Percentiles rank a stretch among this genome's conserved stretches.
Evolutionary conservation across 2,329 filamentous ascomycete species (phyloP).

Genomic region (Torrubiellomyces zombiae): DNA sequence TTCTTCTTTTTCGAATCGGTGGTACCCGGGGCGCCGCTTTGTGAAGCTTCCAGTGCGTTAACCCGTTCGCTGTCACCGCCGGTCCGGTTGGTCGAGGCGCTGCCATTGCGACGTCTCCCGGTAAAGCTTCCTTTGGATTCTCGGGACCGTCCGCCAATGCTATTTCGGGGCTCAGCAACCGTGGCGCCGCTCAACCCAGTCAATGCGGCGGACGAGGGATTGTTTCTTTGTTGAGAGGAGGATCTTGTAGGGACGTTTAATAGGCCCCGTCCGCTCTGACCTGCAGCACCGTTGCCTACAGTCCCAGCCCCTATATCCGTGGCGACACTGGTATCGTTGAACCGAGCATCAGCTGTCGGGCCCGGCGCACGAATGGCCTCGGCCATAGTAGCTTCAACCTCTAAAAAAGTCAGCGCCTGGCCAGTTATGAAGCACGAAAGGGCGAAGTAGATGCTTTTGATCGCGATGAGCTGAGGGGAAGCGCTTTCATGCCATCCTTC

Average conservation of each 20-base stretch:
- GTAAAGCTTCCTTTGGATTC: conserved; percentile 49
- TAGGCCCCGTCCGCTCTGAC: conserved; percentile 34
- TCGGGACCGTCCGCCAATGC: conserved; percentile 47
- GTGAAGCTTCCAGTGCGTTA: conserved; percentile 30
- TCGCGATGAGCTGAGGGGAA: no score
- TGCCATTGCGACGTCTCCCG: conserved; percentile 47
- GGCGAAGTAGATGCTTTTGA: no score
- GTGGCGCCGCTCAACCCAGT: conserved; percentile 45
- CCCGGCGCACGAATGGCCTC: no score
- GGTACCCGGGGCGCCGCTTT: conserved; percentile 33
- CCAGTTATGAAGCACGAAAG: no score
- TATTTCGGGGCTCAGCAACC: conserved; percentile 41
- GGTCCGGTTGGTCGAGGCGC: conserved; percentile 48
- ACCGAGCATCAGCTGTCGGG: no score
- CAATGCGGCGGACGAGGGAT: conserved; percentile 41
- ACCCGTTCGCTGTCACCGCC: conserved; percentile 35
- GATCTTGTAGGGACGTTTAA: conserved; percentile 45
- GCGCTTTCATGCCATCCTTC: no score
- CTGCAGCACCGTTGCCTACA: no score
- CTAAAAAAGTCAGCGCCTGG: no score
- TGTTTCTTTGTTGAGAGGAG: conserved; percentile 40
- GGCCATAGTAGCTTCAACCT: no score
- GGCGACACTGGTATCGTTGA: no score
- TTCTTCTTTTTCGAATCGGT: conserved; percentile 36
- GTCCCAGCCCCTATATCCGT: no score